Evolutionary conservation across 768 basidiomycete species (phyloP), one percentile per base, ranked within the genome.

Genomic region (Psilocybe sp.): DNA sequence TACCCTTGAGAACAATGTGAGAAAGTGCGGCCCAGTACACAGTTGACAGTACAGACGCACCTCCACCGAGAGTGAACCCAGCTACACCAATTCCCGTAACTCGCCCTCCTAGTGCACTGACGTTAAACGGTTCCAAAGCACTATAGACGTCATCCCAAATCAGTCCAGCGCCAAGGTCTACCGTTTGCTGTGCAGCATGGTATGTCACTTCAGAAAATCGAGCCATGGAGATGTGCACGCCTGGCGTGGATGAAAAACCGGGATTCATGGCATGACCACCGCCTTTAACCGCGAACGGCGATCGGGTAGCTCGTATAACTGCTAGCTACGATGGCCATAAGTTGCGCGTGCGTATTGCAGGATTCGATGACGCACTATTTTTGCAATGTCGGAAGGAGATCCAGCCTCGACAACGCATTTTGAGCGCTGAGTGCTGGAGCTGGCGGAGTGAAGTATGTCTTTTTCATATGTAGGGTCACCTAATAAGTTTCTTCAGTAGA

Each of bases 101-200:
- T 1, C 84, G 69, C 2, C 77, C 80, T 0, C 85, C 84, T 15
- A 83, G 71, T 16, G 84, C 80, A 39, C 71, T 80, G 6, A 82
- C 76, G 1, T 66, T 69, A 47, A 69, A 60, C 0, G 76, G 79
- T 31, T 64, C 69, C 4, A 87, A 68, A 3, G 74, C 77, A 5
- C 69, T 66, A 52, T 85, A 87, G 4, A 64, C 80, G 28, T 84
- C 77, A 57, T 87, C 84, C 84, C 84, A 87, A 18, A 81, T 67
- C 18, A 79, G 58, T 3, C 77, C 77, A 1, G 75, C 59, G 1
- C 75, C 76, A 11, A 78, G 47, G 0, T 55, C 64, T 0, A 63
- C 78, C 0, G 74, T 80, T 49, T 73, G 65, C 0, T 69, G 55
- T 0, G 57, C 47, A 1, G 62, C 47, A 40, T 80, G 61, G 46